A percentile compares a stretch with the other conserved stretches of the same genome.
These are phyloP conservation scores for Penicillium atrosanguineum DNA, from an alignment of 495 filamentous ascomycete species.

Conservation along the genomic window DNA sequence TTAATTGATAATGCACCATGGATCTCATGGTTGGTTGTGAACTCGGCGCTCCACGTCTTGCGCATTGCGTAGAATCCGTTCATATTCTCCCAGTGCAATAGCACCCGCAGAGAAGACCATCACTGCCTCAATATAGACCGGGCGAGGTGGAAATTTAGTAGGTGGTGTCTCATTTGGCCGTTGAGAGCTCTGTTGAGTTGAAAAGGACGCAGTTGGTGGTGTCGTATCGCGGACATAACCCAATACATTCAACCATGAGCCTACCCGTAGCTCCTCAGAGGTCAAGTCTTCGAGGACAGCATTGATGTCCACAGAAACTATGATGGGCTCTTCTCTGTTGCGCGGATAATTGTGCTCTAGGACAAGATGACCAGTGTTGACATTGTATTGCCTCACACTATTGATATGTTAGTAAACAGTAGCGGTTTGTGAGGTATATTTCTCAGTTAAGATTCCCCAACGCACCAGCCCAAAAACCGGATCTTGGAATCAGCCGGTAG, in stretches of 20 bases:
- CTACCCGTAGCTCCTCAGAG: conserved; percentile 62
- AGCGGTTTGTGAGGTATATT: not conserved
- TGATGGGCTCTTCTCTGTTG: conserved; percentile 25
- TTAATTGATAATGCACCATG: not conserved
- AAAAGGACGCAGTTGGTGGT: conserved; percentile 12
- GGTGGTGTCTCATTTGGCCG: conserved; percentile 1
- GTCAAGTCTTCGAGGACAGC: conserved; percentile 65
- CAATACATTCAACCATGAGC: conserved; percentile 89
- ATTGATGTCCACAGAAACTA: conserved; percentile 65
- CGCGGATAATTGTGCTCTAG: conserved; percentile 67
- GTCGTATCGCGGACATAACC: conserved; percentile 62
- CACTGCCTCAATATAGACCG: conserved; percentile 58
- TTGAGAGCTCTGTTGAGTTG: conserved; percentile 8
- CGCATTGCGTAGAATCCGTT: conserved; percentile 40
- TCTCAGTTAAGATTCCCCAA: not conserved
- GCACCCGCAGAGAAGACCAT: conserved; percentile 65
- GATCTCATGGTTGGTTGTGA: not conserved
- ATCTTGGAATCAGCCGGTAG: conserved; percentile 67
- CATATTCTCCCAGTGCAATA: conserved; percentile 63
- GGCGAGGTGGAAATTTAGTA: conserved; percentile 14
- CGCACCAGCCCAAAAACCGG: conserved; percentile 89
- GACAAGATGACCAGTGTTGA: conserved; percentile 54
- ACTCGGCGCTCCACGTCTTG: conserved; percentile 34
- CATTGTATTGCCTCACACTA: conserved; percentile 70
- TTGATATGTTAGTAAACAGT: not conserved